phyloP scores from a whole-genome alignment of 768 basidiomycete species.

The Naganishia friedmannii region DNA sequence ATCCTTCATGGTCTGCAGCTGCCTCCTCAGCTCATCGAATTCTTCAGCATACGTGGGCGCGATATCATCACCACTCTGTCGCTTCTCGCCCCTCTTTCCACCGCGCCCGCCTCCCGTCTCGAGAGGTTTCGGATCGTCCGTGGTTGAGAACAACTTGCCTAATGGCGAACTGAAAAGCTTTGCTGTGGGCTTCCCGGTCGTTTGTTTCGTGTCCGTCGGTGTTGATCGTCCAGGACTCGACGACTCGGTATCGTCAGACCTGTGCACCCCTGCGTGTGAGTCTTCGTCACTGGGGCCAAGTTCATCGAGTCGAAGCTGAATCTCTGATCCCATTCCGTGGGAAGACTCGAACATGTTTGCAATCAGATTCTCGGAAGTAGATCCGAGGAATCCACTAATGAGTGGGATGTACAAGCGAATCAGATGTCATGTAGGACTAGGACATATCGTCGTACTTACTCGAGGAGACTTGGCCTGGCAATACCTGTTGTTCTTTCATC shows the following conservation, averaged over 20 bases:
- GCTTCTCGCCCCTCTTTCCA: background rate
- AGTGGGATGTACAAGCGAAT: background rate
- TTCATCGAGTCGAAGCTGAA: constrained; percentile 21
- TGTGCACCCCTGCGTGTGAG: background rate
- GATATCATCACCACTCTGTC: background rate
- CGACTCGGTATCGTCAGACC: background rate
- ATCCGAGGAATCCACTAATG: constrained; percentile 6
- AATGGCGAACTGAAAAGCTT: background rate
- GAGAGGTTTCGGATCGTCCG: background rate
- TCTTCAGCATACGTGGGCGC: constrained; percentile 5
- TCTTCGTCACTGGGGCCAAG: background rate
- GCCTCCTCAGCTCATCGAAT: constrained; percentile 17
- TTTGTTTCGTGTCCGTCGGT: background rate
- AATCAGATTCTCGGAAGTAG: constrained; percentile 19
- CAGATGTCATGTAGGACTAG: background rate
- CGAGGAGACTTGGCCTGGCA: background rate
- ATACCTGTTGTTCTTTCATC: background rate
- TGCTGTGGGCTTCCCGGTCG: background rate
- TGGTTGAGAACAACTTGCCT: background rate
- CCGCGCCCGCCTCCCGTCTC: background rate
- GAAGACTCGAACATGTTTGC: constrained; percentile 13
- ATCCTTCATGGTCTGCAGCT: background rate
- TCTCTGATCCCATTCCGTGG: constrained; percentile 3
- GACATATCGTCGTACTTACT: background rate
- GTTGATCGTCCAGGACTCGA: background rate